Conservation (phyloP, 345 rosid species). For the Erucastrum elatum region DNA sequence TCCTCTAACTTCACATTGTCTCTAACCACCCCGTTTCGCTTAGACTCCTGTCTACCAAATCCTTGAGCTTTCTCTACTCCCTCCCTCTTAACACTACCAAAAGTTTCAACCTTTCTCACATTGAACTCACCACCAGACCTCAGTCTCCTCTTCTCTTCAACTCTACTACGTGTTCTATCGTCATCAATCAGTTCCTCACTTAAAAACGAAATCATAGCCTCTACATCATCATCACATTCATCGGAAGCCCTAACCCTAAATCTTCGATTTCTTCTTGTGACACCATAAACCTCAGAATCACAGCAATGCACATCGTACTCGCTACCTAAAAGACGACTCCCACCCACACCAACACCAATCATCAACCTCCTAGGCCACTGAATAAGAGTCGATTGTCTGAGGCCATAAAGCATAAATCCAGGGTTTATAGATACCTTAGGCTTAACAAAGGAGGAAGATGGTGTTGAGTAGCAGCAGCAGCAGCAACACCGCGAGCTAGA, state of each 20-base stretch:
- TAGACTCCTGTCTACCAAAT: constrained; percentile 13
- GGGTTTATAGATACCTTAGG: constrained; percentile 46
- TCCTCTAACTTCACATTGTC: constrained; percentile 17
- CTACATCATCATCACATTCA: constrained; percentile 57
- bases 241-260: constrained; percentile 42
- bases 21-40: neutral
- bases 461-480: constrained; percentile 42
- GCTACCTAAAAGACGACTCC: constrained; percentile 42
- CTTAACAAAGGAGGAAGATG: constrained; percentile 25
- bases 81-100: neutral
- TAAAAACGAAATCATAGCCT: constrained; percentile 73
- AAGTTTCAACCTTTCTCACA: constrained; percentile 27
- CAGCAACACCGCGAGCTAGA: constrained; percentile 46
- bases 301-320: constrained; percentile 41
- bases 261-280: constrained; percentile 45
- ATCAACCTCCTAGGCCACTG: constrained; percentile 63
- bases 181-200: constrained; percentile 63
- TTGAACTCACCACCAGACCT: no score
- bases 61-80: constrained; percentile 13
- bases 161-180: constrained; percentile 43
- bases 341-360: constrained; percentile 39
- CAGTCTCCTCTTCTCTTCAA: constrained; percentile 44
- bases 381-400: constrained; percentile 72
- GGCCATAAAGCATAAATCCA: constrained; percentile 50
- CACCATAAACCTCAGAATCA: constrained; percentile 44